Conservation (phyloP, 176 grass and related monocot genomes). For the Aegilops tauschii region DNA sequence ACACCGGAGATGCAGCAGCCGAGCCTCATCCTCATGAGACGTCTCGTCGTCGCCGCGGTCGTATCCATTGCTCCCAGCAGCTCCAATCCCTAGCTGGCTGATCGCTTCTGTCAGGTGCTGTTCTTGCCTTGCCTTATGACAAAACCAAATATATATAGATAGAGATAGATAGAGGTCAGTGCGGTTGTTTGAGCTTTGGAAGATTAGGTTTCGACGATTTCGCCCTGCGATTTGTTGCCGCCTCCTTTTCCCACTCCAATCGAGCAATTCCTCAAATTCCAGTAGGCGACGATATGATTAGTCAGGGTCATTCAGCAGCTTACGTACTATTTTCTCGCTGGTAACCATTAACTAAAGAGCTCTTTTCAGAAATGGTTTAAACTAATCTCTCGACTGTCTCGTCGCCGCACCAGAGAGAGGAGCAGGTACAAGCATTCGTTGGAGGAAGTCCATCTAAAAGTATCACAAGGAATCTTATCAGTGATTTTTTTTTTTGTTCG, state of each 20-base stretch:
- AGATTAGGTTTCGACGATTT: constrained; percentile 62
- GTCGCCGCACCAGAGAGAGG: background rate
- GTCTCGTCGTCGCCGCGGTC: background rate
- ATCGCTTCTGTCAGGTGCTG: too few relatives aligned
- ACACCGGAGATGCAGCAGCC: constrained; percentile 23
- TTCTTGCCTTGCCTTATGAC: constrained; percentile 11
- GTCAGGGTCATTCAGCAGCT: constrained; percentile 31
- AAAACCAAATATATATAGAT: constrained; percentile 23
- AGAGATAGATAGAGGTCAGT: background rate
- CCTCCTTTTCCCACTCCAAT: constrained; percentile 18
- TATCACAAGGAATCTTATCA: background rate
- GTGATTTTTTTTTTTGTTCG: too few relatives aligned
- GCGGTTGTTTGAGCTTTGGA: constrained; percentile 71
- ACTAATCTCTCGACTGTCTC: constrained; percentile 1
- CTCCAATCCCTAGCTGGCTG: too few relatives aligned
- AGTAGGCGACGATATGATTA: constrained; percentile 35
- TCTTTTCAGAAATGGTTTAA: constrained; percentile 1
- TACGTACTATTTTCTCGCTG: background rate
- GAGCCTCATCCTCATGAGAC: constrained; percentile 28
- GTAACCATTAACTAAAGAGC: constrained; percentile 2
- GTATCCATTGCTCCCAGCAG: constrained; percentile 1
- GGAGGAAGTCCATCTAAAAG: background rate
- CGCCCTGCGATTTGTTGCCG: background rate
- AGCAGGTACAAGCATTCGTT: background rate
- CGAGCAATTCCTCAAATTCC: constrained; percentile 31